phyloP scores from a whole-genome alignment of 1,284 basidiomycete genomes.

The Rhodotorula sp. region DNA sequence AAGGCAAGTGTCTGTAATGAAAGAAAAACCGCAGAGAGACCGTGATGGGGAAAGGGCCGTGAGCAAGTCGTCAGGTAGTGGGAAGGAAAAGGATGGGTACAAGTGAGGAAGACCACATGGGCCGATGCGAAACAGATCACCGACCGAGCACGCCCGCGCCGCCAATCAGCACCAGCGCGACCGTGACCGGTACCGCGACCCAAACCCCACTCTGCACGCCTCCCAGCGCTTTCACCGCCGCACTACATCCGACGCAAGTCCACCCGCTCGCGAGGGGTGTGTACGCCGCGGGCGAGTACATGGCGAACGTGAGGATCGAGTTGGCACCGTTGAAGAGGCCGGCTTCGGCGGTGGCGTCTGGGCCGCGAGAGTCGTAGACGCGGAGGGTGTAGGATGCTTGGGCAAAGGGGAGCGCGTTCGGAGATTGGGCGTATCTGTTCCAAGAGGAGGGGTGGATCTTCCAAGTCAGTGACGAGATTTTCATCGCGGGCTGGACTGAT shows the following conservation, averaged over 20 bases:
- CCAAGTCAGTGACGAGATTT: neutral
- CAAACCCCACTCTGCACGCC: conserved; percentile 8
- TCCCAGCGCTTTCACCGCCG: conserved; percentile 7
- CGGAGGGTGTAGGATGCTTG: conserved; percentile 71
- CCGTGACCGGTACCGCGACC: conserved; percentile 32
- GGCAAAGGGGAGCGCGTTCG: conserved; percentile 66
- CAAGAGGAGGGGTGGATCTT: neutral
- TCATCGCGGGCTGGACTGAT: too few relatives aligned
- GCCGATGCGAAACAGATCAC: neutral
- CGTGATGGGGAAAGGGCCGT: neutral
- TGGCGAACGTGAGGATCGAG: conserved; percentile 68
- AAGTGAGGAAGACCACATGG: neutral
- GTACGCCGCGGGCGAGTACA: conserved; percentile 78
- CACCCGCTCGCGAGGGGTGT: conserved; percentile 59
- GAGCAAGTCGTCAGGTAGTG: neutral
- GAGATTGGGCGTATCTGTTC: conserved; percentile 61
- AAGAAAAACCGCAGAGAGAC: neutral
- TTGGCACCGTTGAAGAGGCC: conserved; percentile 69
- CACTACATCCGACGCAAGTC: conserved; percentile 36
- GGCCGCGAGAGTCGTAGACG: conserved; percentile 75
- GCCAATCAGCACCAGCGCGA: conserved; percentile 36
- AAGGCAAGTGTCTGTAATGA: conserved; percentile 13
- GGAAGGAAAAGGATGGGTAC: neutral
- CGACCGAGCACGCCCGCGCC: conserved; percentile 36
- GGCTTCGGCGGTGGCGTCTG: conserved; percentile 58